phyloP scores from a whole-genome alignment of 1,284 basidiomycete species.

The Ganoderma meredithae region DNA sequence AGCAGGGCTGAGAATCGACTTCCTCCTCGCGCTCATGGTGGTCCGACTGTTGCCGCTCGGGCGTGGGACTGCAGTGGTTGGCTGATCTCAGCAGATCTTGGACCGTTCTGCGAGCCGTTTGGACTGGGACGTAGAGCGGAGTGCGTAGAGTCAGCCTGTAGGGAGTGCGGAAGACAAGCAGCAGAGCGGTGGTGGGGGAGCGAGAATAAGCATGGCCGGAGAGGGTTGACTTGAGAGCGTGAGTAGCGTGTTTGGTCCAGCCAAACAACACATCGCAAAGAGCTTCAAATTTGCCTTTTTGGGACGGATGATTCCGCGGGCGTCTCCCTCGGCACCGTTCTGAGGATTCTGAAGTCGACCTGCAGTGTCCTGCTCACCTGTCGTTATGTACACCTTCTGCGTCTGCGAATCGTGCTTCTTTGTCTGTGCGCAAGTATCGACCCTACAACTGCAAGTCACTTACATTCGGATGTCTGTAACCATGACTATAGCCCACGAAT shows the following conservation, averaged over 20 bases:
- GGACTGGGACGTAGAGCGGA: conserved; percentile 39
- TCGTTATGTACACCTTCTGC: not conserved
- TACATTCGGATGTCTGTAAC: no score
- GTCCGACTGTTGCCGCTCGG: conserved; percentile 26
- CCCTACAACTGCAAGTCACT: no score
- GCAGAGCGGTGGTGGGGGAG: conserved; percentile 32
- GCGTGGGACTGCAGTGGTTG: conserved; percentile 28
- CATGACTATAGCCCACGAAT: no score
- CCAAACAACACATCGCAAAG: conserved; percentile 39
- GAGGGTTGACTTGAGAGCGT: conserved; percentile 39
- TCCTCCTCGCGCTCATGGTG: conserved; percentile 35
- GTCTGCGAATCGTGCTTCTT: no score
- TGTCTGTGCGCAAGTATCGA: no score
- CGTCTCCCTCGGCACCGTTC: not conserved
- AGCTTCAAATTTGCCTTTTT: conserved; percentile 18
- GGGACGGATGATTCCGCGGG: not conserved
- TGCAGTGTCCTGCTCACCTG: not conserved
- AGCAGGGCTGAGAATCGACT: conserved; percentile 11
- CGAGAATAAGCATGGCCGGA: conserved; percentile 33
- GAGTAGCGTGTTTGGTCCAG: conserved; percentile 41
- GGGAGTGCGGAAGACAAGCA: conserved; percentile 10
- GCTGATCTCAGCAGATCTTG: conserved; percentile 64
- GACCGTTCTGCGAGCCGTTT: conserved; percentile 65
- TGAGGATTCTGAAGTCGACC: no score
- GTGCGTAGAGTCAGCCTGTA: not conserved